Evolutionary conservation across 352 stramenopile genomes (phyloP), one percentile per base, ranked within the genome.

Genomic region (Pythium periplocum): DNA sequence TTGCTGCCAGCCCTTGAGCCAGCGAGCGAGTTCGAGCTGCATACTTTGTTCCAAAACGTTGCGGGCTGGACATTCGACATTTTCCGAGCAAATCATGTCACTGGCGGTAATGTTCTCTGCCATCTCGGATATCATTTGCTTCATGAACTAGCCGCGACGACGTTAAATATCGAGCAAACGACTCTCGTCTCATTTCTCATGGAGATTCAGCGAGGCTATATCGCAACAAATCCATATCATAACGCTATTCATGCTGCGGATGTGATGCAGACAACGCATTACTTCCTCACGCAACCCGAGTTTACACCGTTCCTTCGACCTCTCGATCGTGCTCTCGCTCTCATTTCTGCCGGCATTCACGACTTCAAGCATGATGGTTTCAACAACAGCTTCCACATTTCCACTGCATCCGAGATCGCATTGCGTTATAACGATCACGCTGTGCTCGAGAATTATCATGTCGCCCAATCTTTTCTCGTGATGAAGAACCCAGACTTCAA

Each of bases 371-470:
- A 96, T 59, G 84, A 94, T 45, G 87, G 87, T 6, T 92, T 93
- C 51, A 96, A 94, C 66, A 95, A 96, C 60, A 84, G 77, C 34
- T 96, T 96, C 44, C 85, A 95, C 59, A 92, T 96, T 48, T 86
- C 72, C 12, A 89, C 83, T 6, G 79, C 78, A 8, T 93, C 83
- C 3, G 85, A 95, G 59, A 87, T 96, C 34, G 85, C 88, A 5
- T 58, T 96, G 31, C 77, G 83, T 6, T 96, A 96, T 67, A 95
- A 94, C 46, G 88, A 96, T 61, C 82, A 91, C 48, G 81, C 82
- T 4, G 87, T 96, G 33, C 48, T 96, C 0, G 88, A 96, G 57
- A 95, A 96, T 53, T 93, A 81, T 42, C 88, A 96, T 54, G 82
- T 96, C 5, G 85, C 88, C 1, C 81, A 93, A 59, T 89, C 87